Conservation (phyloP, 2,329 filamentous ascomycete species). For the Pseudogymnoascus sp. region DNA sequence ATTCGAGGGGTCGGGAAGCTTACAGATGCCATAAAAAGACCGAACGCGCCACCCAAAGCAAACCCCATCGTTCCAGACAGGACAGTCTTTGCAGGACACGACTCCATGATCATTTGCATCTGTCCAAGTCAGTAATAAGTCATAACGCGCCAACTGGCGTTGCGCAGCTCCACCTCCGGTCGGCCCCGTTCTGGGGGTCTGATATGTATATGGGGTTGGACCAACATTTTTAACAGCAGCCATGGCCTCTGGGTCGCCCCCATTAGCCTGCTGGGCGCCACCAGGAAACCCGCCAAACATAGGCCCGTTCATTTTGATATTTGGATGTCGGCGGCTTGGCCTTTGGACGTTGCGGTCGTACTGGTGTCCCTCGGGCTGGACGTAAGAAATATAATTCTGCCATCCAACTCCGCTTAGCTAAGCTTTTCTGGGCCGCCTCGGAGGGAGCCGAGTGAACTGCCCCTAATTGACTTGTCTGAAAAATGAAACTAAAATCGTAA, state of each 20-base stretch:
- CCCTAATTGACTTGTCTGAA: too few relatives aligned
- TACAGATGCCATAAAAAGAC: slow-evolving; percentile 96
- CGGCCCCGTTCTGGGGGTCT: neutral
- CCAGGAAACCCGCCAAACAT: slow-evolving; percentile 16
- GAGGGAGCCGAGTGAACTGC: too few relatives aligned
- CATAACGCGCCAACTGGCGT: neutral
- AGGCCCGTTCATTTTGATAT: slow-evolving; percentile 23
- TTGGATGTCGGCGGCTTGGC: neutral
- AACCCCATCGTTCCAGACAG: slow-evolving; percentile 92
- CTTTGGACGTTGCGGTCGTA: neutral
- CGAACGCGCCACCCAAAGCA: slow-evolving; percentile 85
- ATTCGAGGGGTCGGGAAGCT: slow-evolving; percentile 29
- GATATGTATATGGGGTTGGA: slow-evolving; percentile 12
- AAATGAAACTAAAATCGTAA: too few relatives aligned
- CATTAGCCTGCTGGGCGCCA: slow-evolving; percentile 14
- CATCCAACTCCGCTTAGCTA: slow-evolving; percentile 9
- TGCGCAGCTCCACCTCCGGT: neutral
- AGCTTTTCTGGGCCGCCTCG: slow-evolving; percentile 7
- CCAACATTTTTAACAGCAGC: slow-evolving; percentile 27
- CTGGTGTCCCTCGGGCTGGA: neutral
- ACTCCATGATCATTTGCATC: slow-evolving; percentile 60
- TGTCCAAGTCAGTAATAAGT: slow-evolving; percentile 14
- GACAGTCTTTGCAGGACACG: slow-evolving; percentile 77
- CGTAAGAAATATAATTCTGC: slow-evolving; percentile 9
- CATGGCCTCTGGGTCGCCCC: slow-evolving; percentile 24